Evolutionary conservation across 345 rosid species (phyloP).

Genomic region (Eucalyptus marginata): DNA sequence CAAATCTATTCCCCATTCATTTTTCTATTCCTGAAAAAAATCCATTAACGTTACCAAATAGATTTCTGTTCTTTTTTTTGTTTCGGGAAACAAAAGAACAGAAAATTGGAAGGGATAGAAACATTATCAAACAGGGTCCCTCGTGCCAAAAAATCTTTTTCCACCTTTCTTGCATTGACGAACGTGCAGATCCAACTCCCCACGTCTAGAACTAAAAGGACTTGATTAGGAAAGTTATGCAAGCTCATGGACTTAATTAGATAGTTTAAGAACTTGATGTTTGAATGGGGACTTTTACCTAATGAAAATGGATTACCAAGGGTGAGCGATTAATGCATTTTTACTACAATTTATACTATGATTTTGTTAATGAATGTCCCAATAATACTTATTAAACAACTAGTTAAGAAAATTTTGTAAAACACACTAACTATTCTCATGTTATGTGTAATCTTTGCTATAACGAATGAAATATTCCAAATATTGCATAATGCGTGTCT

Average conservation of each 20-base stretch:
- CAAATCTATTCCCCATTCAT: rapidly evolving
- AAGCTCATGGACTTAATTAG: not conserved
- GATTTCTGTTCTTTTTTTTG: too few relatives aligned
- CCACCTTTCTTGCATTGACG: not conserved
- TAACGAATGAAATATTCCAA: not conserved
- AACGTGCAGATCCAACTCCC: not conserved
- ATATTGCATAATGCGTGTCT: not conserved
- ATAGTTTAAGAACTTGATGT: not conserved
- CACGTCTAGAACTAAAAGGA: not conserved
- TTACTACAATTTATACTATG: not conserved
- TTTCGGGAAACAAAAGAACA: rapidly evolving
- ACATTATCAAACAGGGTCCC: not conserved
- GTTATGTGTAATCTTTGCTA: not conserved
- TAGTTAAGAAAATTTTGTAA: not conserved
- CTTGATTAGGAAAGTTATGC: not conserved
- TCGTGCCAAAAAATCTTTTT: not conserved
- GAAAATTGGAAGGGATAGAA: rapidly evolving
- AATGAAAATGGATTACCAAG: not conserved
- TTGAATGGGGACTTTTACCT: not conserved
- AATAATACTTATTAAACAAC: not conserved
- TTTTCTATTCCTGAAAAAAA: too few relatives aligned
- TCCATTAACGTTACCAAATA: rapidly evolving
- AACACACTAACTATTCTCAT: not conserved
- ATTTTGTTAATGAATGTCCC: not conserved
- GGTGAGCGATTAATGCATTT: too few relatives aligned